phyloP scores from a whole-genome alignment of 2,329 filamentous ascomycete genomes.

The Phyllosticta citriasiana region DNA sequence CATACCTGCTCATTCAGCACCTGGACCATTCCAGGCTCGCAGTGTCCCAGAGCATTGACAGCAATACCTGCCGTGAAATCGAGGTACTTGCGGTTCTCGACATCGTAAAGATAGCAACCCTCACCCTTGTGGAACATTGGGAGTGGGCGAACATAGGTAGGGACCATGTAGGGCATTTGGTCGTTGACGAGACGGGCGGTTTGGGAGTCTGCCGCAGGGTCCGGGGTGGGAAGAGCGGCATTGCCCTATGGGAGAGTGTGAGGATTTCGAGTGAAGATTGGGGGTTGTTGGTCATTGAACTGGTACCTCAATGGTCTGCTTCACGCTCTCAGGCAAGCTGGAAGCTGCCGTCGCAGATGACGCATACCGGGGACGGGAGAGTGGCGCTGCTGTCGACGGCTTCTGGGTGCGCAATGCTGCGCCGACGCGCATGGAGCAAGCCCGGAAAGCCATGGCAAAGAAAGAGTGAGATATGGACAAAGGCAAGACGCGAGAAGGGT shows the following conservation, averaged over 20 bases:
- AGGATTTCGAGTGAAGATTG: not conserved
- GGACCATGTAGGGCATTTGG: conserved; percentile 82
- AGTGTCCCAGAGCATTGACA: conserved; percentile 86
- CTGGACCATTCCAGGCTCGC: conserved; percentile 65
- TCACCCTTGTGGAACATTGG: conserved; percentile 83
- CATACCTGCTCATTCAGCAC: conserved; percentile 68
- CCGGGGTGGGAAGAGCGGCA: conserved; percentile 51
- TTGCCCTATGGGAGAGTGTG: conserved; percentile 18
- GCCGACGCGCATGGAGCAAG: conserved; percentile 11
- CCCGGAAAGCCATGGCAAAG: conserved; percentile 7
- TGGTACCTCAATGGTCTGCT: conserved; percentile 32
- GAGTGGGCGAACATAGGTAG: conserved; percentile 82
- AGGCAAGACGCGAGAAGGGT: not conserved
- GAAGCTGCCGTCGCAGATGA: conserved; percentile 31
- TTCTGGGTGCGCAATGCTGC: conserved; percentile 13
- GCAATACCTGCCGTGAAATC: conserved; percentile 96
- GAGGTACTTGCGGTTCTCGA: conserved; percentile 80
- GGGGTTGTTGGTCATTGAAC: not conserved
- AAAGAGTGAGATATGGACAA: not conserved
- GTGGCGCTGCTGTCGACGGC: not conserved
- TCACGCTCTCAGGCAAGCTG: conserved; percentile 31
- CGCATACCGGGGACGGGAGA: conserved; percentile 21
- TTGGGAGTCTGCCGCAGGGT: conserved; percentile 62
- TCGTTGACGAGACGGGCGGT: conserved; percentile 66
- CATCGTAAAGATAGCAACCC: conserved; percentile 81